A percentile compares a stretch with the other conserved stretches of the same genome.
Conservation (phyloP, 768 basidiomycete genomes). For the Dacryopinax primogenitus region DNA sequence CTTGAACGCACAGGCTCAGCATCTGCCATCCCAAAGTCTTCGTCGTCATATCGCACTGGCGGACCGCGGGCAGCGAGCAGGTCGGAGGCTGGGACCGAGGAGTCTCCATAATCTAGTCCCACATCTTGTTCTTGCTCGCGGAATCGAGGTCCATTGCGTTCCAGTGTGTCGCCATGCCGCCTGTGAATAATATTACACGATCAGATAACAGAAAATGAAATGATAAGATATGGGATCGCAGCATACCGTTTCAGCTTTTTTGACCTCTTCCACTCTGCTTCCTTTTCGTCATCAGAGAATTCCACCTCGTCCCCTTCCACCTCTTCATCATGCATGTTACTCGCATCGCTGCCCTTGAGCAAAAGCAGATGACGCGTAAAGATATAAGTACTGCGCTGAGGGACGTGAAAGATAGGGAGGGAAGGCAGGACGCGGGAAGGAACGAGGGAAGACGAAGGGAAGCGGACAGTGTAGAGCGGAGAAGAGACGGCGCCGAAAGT, state of each 20-base stretch:
- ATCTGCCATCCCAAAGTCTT: neutral
- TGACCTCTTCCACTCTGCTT: constrained; percentile 54
- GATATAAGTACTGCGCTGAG: constrained; percentile 67
- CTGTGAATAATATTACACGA: neutral
- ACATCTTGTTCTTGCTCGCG: neutral
- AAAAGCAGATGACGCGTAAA: constrained; percentile 58
- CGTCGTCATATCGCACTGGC: neutral
- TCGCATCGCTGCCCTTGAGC: constrained; percentile 82
- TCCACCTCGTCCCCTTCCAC: constrained; percentile 80
- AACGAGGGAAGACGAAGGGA: constrained; percentile 57
- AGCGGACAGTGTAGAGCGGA: constrained; percentile 80
- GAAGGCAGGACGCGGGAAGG: constrained; percentile 40
- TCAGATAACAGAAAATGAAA: neutral
- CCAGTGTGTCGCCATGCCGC: neutral
- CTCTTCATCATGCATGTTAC: constrained; percentile 90
- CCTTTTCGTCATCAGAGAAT: constrained; percentile 91
- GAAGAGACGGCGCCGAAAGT: constrained; percentile 89
- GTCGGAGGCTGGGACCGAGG: neutral
- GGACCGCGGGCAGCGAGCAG: neutral
- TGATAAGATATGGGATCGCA: constrained; percentile 17
- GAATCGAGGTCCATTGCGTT: neutral
- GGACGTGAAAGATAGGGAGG: constrained; percentile 69
- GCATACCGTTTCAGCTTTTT: constrained; percentile 43
- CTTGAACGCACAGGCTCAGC: neutral
- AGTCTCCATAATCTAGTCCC: neutral